Evolutionary conservation across 495 filamentous ascomycete genomes (phyloP).

Genomic region (Aspergillus conjunctus): DNA sequence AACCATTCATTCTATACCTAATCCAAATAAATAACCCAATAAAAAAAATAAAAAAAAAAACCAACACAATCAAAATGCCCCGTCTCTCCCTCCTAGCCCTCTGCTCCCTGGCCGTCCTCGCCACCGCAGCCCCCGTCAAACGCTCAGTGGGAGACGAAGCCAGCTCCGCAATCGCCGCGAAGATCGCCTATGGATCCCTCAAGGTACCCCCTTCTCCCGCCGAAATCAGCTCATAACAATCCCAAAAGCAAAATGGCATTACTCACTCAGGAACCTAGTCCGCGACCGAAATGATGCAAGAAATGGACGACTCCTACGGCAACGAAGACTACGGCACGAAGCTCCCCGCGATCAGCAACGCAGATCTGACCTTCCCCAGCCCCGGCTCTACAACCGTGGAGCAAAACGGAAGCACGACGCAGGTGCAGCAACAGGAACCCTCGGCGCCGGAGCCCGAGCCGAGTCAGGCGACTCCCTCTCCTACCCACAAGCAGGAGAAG

Average conservation of each 20-base stretch:
- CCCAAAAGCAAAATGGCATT: too few species aligned
- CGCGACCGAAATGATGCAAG: conserved; percentile 26
- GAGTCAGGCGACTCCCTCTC: background rate
- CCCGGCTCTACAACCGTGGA: background rate
- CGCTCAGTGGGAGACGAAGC: conserved; percentile 18
- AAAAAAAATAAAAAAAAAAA: too few species aligned
- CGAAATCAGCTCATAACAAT: too few species aligned
- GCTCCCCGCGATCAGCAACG: conserved; percentile 7
- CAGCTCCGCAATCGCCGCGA: background rate
- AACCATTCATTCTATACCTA: conserved; percentile 1
- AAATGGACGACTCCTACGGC: conserved; percentile 16
- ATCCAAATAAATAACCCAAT: conserved; percentile 21
- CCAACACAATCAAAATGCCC: conserved; percentile 41
- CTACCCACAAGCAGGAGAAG: background rate
- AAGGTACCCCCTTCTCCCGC: conserved; percentile 2
- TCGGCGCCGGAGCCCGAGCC: background rate
- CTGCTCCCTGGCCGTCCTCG: conserved; percentile 35
- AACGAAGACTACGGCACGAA: conserved; percentile 13
- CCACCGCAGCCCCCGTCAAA: conserved; percentile 23
- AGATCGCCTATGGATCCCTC: conserved; percentile 20
- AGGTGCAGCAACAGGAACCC: too few species aligned
- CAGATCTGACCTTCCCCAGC: background rate
- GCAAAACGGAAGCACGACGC: background rate
- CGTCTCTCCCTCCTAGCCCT: conserved; percentile 38
- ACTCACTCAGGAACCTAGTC: conserved; percentile 18